Base-by-base conservation (phyloP, 73 alveolate species). In the Tetrahymena thermophila region DNA sequence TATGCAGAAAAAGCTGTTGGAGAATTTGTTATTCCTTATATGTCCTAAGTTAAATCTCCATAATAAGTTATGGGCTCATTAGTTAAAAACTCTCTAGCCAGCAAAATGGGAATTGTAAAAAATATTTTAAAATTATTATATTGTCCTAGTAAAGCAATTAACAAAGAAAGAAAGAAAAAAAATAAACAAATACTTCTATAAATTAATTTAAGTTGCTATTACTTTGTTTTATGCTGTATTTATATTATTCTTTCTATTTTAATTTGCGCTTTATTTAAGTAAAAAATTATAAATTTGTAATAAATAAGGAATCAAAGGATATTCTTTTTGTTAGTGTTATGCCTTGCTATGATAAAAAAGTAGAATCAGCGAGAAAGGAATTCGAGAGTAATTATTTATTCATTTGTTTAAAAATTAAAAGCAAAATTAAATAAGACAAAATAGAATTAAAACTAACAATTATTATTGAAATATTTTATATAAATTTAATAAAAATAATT, bases 301-400 rank as follows among this genome's bases (percentile, higher is more conserved):
- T 96, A 55, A 43, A 85, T 31, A 35, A 58, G 38, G 57, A 85
- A 37, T 85, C 95, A 83, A 94, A 97, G 42, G 94, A 97, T 97
- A 94, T 96, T 94, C 96, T 95, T 85, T 97, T 98, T 55, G 98
- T 97, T 84, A 97, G 99, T 71, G 98, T 99, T 17, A 98, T 98
- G 99, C 99, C 99, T 57, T 99, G 99, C 94, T 99, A 97, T 97
- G 99, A 99, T 97, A 99, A 99, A 97, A 98, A 99, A 97, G 97
- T 99, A 34, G 99, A 99, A 94, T 98, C 99, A 10, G 99, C 98
- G 16, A 96, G 98, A 95, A 21, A 85, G 84, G 97, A 95, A 34
- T 85, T 85, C n/a, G 93, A 43, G 21, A 35, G 93, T 71, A 94
- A 95, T 23, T 43, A 95, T 23, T 43, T 50, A 50, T 50, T 50